Evolutionary conservation across 305 asterid species (phyloP).

Genomic region (Andrographis paniculata): DNA sequence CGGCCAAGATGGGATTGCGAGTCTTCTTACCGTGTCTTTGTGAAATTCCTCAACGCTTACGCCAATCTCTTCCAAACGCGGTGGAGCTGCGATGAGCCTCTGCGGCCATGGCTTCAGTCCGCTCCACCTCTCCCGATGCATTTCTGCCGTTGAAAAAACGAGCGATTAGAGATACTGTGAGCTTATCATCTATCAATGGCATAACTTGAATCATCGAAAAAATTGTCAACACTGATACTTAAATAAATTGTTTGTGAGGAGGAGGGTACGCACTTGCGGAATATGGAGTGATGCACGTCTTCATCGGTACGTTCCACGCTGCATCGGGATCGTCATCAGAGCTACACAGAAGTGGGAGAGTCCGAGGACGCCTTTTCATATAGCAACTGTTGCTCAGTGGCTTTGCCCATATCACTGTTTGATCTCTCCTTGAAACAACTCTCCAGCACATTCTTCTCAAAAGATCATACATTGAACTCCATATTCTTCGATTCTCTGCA

Average conservation of each 20-base stretch:
- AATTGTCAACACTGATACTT: slow-evolving; percentile 3
- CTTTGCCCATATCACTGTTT: slow-evolving; percentile 93
- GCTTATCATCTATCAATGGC: slow-evolving; percentile 2
- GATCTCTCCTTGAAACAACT: slow-evolving; percentile 67
- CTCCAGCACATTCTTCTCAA: slow-evolving; percentile 91
- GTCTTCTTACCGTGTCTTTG: slow-evolving; percentile 71
- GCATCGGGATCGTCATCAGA: slow-evolving; percentile 79
- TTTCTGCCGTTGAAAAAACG: slow-evolving; percentile 35
- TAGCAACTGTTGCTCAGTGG: slow-evolving; percentile 73
- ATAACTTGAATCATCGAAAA: slow-evolving; percentile 11
- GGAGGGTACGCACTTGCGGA: slow-evolving; percentile 50
- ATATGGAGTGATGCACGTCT: slow-evolving; percentile 83
- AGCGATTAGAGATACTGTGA: slow-evolving; percentile 1
- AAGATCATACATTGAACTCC: slow-evolving; percentile 73
- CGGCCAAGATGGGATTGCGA: no score
- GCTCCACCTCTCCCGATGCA: slow-evolving; percentile 65
- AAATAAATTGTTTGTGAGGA: no score
- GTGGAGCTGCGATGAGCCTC: slow-evolving; percentile 70
- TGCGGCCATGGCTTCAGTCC: slow-evolving; percentile 85
- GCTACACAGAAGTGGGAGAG: slow-evolving; percentile 61
- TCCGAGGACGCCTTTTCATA: slow-evolving; percentile 48
- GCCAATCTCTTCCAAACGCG: slow-evolving; percentile 69
- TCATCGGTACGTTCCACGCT: slow-evolving; percentile 76
- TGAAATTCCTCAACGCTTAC: slow-evolving; percentile 40
- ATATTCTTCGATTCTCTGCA: slow-evolving; percentile 62